These are phyloP conservation scores for Nakazawaea wickerhamii DNA, from an alignment of 805 yeast genomes.

Conservation along the genomic window DNA sequence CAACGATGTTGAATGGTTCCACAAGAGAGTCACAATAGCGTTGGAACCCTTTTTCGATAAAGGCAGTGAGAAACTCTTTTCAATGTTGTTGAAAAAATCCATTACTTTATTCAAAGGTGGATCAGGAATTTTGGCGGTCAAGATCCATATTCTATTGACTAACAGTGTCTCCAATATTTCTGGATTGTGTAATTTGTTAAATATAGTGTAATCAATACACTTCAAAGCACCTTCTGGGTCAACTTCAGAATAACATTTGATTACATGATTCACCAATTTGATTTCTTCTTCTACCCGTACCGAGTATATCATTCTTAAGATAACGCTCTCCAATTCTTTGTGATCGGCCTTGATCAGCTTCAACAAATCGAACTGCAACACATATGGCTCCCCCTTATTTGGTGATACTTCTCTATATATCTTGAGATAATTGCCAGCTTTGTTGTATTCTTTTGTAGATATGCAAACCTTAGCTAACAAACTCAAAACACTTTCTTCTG, in stretches of 20 bases:
- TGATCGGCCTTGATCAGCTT: conserved; percentile 11
- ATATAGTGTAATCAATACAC: conserved; percentile 30
- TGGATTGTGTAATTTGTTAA: conserved; percentile 26
- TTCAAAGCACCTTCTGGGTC: conserved; percentile 24
- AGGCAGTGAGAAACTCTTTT: conserved; percentile 21
- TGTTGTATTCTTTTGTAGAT: conserved; percentile 16
- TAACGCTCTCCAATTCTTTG: conserved; percentile 22
- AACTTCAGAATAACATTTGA: conserved; percentile 23
- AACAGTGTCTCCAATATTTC: conserved; percentile 18
- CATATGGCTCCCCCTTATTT: conserved; percentile 26
- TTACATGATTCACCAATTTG: conserved; percentile 21
- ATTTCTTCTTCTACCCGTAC: conserved; percentile 21
- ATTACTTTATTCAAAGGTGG: conserved; percentile 18
- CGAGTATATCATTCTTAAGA: conserved; percentile 32
- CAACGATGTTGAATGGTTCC: conserved; percentile 32
- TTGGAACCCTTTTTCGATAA: conserved; percentile 26
- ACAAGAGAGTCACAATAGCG: conserved; percentile 30
- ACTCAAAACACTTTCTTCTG: conserved; percentile 21
- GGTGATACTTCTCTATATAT: conserved; percentile 24
- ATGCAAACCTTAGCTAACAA: conserved; percentile 25
- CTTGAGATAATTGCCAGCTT: conserved; percentile 20
- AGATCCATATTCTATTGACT: conserved; percentile 25
- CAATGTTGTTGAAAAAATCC: conserved; percentile 22
- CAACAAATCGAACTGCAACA: conserved; percentile 22
- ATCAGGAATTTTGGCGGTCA: conserved; percentile 17